Evolutionary conservation across 1,139 yeast genomes (phyloP).

Genomic region (Schizosaccharomyces versatilis): DNA sequence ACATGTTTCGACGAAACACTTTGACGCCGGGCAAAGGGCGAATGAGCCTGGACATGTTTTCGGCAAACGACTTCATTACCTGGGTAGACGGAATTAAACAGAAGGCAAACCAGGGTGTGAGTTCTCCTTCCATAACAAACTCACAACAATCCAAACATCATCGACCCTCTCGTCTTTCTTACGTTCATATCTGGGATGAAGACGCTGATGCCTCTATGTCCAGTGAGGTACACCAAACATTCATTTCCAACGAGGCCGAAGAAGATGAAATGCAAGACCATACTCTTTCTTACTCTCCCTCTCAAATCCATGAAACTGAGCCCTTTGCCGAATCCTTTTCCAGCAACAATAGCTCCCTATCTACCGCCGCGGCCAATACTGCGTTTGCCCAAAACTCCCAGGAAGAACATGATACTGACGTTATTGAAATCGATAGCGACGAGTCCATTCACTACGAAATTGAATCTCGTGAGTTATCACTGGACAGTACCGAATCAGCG

Average conservation of each 20-base stretch:
- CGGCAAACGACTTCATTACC: conserved; percentile 1
- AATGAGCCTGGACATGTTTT: not conserved
- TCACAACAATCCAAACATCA: not conserved
- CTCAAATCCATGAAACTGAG: too few species aligned
- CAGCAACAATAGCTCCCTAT: too few species aligned
- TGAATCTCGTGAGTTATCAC: too few species aligned
- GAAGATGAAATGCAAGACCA: not conserved
- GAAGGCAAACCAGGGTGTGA: not conserved
- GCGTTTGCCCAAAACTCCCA: too few species aligned
- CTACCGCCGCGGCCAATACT: too few species aligned
- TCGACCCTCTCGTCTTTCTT: not conserved
- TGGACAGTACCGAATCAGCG: too few species aligned
- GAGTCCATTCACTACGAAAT: too few species aligned
- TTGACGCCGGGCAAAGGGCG: conserved; percentile 1
- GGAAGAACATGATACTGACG: too few species aligned
- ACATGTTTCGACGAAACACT: conserved; percentile 1
- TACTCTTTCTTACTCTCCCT: too few species aligned
- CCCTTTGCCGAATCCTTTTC: too few species aligned
- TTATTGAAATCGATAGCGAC: too few species aligned
- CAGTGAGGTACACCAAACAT: not conserved
- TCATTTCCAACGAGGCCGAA: not conserved
- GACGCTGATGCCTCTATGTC: not conserved
- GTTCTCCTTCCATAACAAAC: not conserved
- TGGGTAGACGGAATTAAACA: conserved; percentile 1
- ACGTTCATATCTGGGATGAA: conserved; percentile 1